Base-by-base conservation (phyloP, 2,329 filamentous ascomycete species). In the Penicillium capsulatum region DNA sequence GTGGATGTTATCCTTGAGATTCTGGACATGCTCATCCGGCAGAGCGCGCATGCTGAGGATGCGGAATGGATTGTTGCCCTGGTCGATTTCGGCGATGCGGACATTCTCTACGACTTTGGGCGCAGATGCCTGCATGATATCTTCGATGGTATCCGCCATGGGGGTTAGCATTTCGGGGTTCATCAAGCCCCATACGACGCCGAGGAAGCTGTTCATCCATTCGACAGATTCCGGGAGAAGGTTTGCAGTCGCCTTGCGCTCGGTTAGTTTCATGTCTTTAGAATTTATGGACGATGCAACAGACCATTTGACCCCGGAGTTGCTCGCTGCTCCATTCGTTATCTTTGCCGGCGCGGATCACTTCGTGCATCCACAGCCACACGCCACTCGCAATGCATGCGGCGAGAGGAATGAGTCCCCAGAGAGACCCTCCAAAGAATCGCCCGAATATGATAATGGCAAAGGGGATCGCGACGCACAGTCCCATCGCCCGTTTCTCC, bases 41-140 rank as follows among this genome's bases (percentile, higher is more conserved):
- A 97, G 76, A 31, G 90, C 85, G 34, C 90, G 80, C 59, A 96
- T 74, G 60, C 87, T 94, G 32, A 97, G 74, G 36, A 97, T 86
- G 7, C 91, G 81, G 40, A 97, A 73, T 0, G 92, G 88, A 53
- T 96, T 96, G 65, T 76, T 87, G 17, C 92, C 92, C 65, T 97
- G 92, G 34, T 88, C 87, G 54, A 98, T 95, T 54, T 96, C 90
- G 44, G 90, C 89, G 15, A 97, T 87, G 51, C 91, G 85, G 31
- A 98, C 89, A 51, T 95, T 92, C 63, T 97, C 90, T 49, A 98
- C 89, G 27, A 97, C 71, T 2, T 84, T 81, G 0, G 92, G 92
- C 0, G 96, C 85, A 0, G 88, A 95, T 14, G 90, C 91, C 62
- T 94, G 89, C 91, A 97, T 97, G 51, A 97, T 86, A 61, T 97